Conservation (phyloP, 768 basidiomycete genomes). For the Cystofilobasidium macerans region DNA sequence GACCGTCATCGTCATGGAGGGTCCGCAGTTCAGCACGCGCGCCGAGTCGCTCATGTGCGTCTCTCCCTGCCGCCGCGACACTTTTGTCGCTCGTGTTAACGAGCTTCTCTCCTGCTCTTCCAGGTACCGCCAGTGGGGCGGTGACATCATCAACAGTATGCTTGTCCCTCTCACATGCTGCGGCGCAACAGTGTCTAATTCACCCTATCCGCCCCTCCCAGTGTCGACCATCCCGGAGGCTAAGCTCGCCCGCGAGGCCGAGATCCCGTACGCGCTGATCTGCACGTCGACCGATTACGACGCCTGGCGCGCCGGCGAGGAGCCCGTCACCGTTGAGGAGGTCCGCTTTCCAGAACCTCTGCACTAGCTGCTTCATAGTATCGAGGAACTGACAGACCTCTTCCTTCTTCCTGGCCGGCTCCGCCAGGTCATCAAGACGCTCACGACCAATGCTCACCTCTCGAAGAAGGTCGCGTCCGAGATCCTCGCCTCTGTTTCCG, state of each 20-base stretch:
- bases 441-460: conserved; percentile 74
- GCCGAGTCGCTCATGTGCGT: conserved; percentile 75
- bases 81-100: background rate
- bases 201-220: background rate
- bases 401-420: background rate
- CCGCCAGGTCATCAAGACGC: conserved; percentile 74
- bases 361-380: background rate
- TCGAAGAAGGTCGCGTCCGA: conserved; percentile 50
- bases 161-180: background rate
- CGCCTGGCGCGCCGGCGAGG: conserved; percentile 73
- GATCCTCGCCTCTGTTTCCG: conserved; percentile 43
- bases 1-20: conserved; percentile 48
- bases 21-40: conserved; percentile 81
- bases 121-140: conserved; percentile 76
- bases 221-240: conserved; percentile 55
- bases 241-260: conserved; percentile 92
- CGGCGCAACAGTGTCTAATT: no score
- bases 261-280: conserved; percentile 87
- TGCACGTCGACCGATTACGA: conserved; percentile 79
- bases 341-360: background rate
- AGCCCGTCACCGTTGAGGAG: conserved; percentile 66
- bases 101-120: background rate
- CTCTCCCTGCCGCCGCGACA: background rate
- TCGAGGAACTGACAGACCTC: background rate
- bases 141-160: conserved; percentile 92